Evolutionary conservation across 2,329 filamentous ascomycete species (phyloP), one percentile per base, ranked within the genome.

Genomic region (Dactylellina drechsleri): DNA sequence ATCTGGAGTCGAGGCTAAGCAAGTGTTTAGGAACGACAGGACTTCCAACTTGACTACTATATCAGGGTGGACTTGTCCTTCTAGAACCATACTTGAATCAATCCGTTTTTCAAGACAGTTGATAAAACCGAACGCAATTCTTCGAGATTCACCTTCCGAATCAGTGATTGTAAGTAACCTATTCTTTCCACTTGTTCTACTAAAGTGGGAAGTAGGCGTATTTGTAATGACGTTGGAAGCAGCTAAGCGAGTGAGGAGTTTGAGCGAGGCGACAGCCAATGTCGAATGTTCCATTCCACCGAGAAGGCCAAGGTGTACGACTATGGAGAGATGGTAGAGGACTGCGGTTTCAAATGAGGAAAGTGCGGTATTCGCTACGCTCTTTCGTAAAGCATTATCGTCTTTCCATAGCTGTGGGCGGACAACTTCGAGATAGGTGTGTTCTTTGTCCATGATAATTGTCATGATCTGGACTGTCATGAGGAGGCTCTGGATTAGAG

Each of bases 261-360:
- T 89, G 68, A 99, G 84, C 47, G 93, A 94, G 13, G 89, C 89
- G 75, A 97, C 85, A 0, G 92, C 92, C 62, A 99, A 84, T 13
- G 91, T 88, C 41, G 92, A 87, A 79, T 97, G 92, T 0, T 91
- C 91, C 65, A 93, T 90, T 13, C 92, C 91, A 78, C 93, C 94
- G 81, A 95, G 97, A 36, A 92, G 87, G 31, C 93, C 93, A 23
- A 99, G 84, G 77, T 95, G 90, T 2, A 93, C 89, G 47, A 98
- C 87, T 5, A 97, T 84, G 49, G 87, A 85, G 28, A 99, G 84
- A 79, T 95, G 90, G 70, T 90, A 92, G 45, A 97, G 85, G 18
- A 99, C 85, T 6, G 92, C 93, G 80, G 99, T 96, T 80, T 98
- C 94, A 79, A 99, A 94, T 0, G 91, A 93, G n/a, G 91, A 86